Conservation (phyloP, 1,284 basidiomycete species). For the Inonotus hispidus region DNA sequence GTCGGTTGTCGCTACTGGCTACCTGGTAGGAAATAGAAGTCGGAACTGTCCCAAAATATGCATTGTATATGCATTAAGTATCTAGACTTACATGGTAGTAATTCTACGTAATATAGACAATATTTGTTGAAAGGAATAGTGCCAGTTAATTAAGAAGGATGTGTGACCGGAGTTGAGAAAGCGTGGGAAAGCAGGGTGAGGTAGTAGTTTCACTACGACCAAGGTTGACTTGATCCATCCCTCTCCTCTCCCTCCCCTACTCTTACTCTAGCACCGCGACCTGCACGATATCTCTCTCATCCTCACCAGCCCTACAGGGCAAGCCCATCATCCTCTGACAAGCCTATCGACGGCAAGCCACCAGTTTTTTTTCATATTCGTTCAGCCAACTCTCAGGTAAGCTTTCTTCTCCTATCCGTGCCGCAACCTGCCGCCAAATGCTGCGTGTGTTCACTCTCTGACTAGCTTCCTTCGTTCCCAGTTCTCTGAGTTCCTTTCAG, state of each 20-base stretch:
- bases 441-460: not conserved
- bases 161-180: not conserved
- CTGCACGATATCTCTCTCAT: conserved; percentile 33
- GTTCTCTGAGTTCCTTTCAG: conserved; percentile 17
- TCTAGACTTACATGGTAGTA: not conserved
- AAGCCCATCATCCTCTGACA: conserved; percentile 47
- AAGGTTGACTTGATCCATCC: not conserved
- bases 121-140: not conserved
- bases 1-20: not conserved
- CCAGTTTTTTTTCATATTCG: not conserved
- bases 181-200: not conserved
- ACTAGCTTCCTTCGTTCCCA: conserved; percentile 5
- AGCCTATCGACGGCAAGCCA: conserved; percentile 2
- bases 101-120: not conserved
- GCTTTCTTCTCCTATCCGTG: conserved; percentile 14
- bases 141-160: not conserved
- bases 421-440: conserved; percentile 18
- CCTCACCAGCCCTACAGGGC: conserved; percentile 84
- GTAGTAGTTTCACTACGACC: not conserved
- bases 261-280: conserved; percentile 7
- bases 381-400: conserved; percentile 44
- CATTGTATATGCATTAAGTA: not conserved
- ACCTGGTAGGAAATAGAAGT: conserved; percentile 9
- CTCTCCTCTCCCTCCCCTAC: not conserved
- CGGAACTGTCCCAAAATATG: not conserved